Evolutionary conservation across 2,329 filamentous ascomycete species (phyloP).

Genomic region (Aspergillus alliaceus): DNA sequence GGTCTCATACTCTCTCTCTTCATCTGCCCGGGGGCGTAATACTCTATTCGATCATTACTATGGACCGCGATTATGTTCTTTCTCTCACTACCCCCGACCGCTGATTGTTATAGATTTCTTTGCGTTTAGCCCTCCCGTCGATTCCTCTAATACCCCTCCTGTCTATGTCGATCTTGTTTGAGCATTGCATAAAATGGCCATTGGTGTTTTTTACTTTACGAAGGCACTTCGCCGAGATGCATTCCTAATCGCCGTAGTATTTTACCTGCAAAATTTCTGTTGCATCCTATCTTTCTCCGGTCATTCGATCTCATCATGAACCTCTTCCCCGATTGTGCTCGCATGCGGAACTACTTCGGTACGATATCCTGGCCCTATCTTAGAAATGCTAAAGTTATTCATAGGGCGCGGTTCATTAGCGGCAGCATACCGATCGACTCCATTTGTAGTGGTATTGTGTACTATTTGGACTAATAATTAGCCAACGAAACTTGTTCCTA

Average conservation of each 20-base stretch:
- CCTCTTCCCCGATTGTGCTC: not conserved
- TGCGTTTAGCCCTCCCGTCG: slow-evolving; percentile 2
- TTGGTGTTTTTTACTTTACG: not conserved
- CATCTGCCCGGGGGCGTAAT: not conserved
- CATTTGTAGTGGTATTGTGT: not conserved
- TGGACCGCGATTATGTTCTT: not conserved
- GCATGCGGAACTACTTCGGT: not conserved
- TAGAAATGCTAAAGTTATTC: not conserved
- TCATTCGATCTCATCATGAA: not conserved
- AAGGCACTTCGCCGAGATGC: not conserved
- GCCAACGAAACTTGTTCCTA: not conserved
- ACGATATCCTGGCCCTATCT: not conserved
- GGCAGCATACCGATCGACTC: too few relatives aligned
- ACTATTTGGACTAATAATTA: not conserved
- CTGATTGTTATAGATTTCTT: slow-evolving; percentile 13
- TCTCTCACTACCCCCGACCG: not conserved
- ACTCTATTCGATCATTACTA: not conserved
- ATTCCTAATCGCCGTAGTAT: not conserved
- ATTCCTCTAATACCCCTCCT: slow-evolving; percentile 16
- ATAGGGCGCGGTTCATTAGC: not conserved
- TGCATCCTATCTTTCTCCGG: not conserved
- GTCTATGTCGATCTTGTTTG: not conserved
- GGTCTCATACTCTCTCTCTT: slow-evolving; percentile 9
- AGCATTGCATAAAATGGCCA: slow-evolving; percentile 3
- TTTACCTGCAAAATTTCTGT: not conserved